Evolutionary conservation across 1,284 basidiomycete genomes (phyloP).

Genomic region (Ceratobasidium sp.): DNA sequence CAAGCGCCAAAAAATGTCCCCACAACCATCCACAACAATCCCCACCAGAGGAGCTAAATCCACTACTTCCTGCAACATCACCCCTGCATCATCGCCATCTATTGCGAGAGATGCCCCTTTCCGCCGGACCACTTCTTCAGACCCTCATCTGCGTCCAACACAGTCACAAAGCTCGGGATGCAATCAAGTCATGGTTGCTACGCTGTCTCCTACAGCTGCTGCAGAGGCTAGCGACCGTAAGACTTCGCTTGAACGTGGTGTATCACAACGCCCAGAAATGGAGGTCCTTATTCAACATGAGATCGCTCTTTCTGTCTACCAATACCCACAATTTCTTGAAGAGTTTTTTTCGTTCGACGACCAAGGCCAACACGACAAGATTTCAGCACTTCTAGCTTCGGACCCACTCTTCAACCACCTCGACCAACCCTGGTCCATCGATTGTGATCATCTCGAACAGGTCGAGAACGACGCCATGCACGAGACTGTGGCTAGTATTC

Average conservation of each 20-base stretch:
- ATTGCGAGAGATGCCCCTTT: neutral
- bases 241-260: neutral
- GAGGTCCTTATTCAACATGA: slow-evolving; percentile 6
- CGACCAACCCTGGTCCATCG: neutral
- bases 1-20: neutral
- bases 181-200: neutral
- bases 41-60: neutral
- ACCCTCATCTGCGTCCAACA: neutral
- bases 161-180: slow-evolving; percentile 19
- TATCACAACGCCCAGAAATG: neutral
- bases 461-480: neutral
- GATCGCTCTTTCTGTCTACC: slow-evolving; percentile 17
- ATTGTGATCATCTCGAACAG: neutral
- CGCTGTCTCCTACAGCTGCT: neutral
- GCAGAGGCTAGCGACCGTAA: neutral
- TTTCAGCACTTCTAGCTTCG: neutral
- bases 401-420: neutral
- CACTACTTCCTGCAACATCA: neutral
- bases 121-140: neutral
- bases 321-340: slow-evolving; percentile 3
- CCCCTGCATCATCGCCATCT: neutral
- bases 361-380: neutral
- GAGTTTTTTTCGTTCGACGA: slow-evolving; percentile 9
- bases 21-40: neutral
- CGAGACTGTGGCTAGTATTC: neutral